These are phyloP conservation scores for Botryosphaeria agaves DNA, from an alignment of 2,329 filamentous ascomycete species.

Conservation along the genomic window DNA sequence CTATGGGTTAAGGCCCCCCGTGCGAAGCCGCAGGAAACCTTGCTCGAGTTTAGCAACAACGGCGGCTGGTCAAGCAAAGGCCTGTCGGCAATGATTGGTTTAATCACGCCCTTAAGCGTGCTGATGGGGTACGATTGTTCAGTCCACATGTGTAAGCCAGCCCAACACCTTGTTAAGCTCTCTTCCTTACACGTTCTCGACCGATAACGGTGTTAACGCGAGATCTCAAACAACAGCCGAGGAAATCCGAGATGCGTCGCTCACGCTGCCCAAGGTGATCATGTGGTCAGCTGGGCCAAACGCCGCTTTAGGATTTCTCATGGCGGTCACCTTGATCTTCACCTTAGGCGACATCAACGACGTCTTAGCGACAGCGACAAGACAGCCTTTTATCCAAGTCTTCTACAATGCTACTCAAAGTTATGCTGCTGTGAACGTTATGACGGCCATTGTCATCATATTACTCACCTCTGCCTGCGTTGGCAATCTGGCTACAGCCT, in stretches of 20 bases:
- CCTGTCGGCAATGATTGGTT: not conserved
- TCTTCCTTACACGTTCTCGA: not conserved
- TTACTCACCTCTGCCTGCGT: constrained; percentile 1
- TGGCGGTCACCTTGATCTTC: not conserved
- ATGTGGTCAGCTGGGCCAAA: not conserved
- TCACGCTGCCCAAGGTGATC: not conserved
- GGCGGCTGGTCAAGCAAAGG: not conserved
- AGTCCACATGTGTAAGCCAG: not conserved
- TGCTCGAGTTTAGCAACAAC: not conserved
- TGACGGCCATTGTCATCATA: constrained; percentile 3
- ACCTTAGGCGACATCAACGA: constrained; percentile 1
- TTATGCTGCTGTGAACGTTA: not conserved
- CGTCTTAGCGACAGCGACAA: not conserved
- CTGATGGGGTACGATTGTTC: not conserved
- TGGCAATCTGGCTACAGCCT: constrained; percentile 1
- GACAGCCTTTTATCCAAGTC: not conserved
- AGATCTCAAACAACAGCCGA: no score
- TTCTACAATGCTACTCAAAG: not conserved
- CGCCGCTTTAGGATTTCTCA: not conserved
- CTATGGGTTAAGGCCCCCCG: not conserved
- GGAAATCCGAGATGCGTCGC: not conserved
- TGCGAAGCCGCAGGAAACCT: not conserved
- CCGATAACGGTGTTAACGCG: no score
- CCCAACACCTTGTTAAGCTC: not conserved
- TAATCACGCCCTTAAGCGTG: not conserved